Percentiles rank a stretch among this genome's conserved stretches.
phyloP scores from a whole-genome alignment of 257 asterid species.

The Ballota nigra region DNA sequence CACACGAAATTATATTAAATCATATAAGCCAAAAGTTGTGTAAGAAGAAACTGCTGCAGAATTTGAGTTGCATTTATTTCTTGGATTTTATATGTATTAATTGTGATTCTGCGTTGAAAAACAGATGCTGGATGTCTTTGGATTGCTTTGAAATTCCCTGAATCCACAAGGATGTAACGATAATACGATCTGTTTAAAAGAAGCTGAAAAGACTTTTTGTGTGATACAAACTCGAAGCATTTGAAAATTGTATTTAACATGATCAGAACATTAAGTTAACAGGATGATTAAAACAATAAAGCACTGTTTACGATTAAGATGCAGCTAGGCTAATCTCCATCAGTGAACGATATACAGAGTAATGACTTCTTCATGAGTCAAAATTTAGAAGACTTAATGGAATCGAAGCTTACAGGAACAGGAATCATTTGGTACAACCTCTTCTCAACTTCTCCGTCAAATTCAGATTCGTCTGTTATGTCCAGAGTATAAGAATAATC shows the following conservation, averaged over 20 bases:
- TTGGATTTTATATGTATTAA: background rate
- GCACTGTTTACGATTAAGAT: background rate
- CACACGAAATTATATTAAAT: constrained; percentile 6
- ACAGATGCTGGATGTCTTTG: background rate
- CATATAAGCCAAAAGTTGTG: background rate
- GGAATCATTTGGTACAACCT: constrained; percentile 76
- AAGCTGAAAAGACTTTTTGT: background rate
- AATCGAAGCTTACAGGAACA: constrained; percentile 63
- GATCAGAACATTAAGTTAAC: constrained; percentile 1
- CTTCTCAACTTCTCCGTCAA: constrained; percentile 92
- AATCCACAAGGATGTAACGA: background rate
- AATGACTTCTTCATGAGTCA: constrained; percentile 2
- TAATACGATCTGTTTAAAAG: background rate
- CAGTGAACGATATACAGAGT: background rate
- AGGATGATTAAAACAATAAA: background rate
- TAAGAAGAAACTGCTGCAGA: background rate
- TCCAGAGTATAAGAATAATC: constrained; percentile 57
- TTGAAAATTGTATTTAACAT: background rate
- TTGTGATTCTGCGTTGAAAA: background rate
- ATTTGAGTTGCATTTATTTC: background rate
- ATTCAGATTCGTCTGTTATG: constrained; percentile 70
- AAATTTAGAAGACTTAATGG: constrained; percentile 5
- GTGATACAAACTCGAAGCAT: background rate
- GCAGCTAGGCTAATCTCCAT: constrained; percentile 5
- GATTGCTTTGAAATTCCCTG: background rate